Evolutionary conservation across 2,329 filamentous ascomycete genomes (phyloP), one percentile per base, ranked within the genome.

Genomic region (Fonsecaea monophora): DNA sequence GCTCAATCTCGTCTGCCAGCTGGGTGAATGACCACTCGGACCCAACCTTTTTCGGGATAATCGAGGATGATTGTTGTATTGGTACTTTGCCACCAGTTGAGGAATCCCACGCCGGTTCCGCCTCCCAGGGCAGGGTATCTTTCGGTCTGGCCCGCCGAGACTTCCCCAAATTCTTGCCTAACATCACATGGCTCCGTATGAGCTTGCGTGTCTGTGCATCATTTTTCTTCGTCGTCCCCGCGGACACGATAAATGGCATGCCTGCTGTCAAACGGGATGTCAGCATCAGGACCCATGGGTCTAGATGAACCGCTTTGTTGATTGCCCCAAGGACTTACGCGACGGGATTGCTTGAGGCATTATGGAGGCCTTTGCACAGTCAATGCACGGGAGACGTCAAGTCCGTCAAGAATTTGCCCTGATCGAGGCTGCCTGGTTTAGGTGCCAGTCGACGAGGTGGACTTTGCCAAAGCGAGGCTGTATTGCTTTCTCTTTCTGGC

Each of bases 171-270:
- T 82, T 82, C 68, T 80, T 82, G 4, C 80, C 80, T 15, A 76
- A 74, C 81, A 82, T 82, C 1, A 81, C 80, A 75, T 79, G 77
- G 65, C 77, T 78, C 55, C 78, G 75, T 69, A 80, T 80, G 45
- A 79, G 65, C 69, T 77, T 78, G 55, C 77, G 76, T 32, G 73
- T 72, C 13, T 75, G 69, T 12, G 74, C 70, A 48, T 78, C 73
- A 2, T 73, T 67, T 54, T 77, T 77, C 25, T 60, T 38, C 40
- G 69, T 74, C 13, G 64, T 58, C 18, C 70, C 69, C 0, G 73
- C 76, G 8, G 75, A 73, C 2, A 77, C 70, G 35, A 79, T 74
- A 64, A 78, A 79, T 7, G 71, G 71, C 40, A 78, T 62, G 6
- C 66, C 57, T 48, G 18, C 68, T 56, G 56, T 35, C 12, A 7